Evolutionary conservation across 1,139 yeast species (phyloP), one percentile per base, ranked within the genome.

Genomic region (Sugiyamaella paludigena): DNA sequence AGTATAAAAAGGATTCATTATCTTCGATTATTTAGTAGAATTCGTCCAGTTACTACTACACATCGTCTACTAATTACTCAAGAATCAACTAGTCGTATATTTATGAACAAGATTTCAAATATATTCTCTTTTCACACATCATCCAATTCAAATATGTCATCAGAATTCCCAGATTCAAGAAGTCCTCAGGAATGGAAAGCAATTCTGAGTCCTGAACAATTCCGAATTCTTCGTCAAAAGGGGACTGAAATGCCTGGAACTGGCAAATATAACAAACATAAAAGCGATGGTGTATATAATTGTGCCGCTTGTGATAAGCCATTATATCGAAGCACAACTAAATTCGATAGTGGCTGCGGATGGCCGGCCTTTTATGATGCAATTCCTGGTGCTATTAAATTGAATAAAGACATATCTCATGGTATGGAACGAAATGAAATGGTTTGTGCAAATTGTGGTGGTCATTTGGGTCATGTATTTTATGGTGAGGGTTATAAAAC

Each of bases 291-390:
- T 0, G 72, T 78, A 4, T 92, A 88, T 65, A 73, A 74, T 49
- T 92, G 99, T 70, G 97, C 85, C 0, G 98, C 84, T 9, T 92
- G 98, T 66, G 77, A 75, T 43, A 73, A 78, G 42, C 96, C 97
- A 7, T 71, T 92, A 36, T 92, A 92, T 68, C 77, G 77, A 55
- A 83, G 96, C 32, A 74, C 76, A 40, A 78, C 96, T 11, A 92
- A 92, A 69, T 92, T 94, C 61, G 81, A 84, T 51, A 80, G 95
- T 16, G 89, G 88, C 48, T 92, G 98, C 68, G 98, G 98, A 2
- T 92, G 98, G 98, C 98, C 98, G 0, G 89, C 97, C 0, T 92
- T 92, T 68, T 91, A 83, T 65, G 84, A 87, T 50, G 96, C 95
- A 4, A 72, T 91, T 45, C 95, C 96, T 0, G 91, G 89, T 0